Evolutionary conservation across 176 grass and related monocot genomes (phyloP).

Genomic region (Rhynchospora tenuis): DNA sequence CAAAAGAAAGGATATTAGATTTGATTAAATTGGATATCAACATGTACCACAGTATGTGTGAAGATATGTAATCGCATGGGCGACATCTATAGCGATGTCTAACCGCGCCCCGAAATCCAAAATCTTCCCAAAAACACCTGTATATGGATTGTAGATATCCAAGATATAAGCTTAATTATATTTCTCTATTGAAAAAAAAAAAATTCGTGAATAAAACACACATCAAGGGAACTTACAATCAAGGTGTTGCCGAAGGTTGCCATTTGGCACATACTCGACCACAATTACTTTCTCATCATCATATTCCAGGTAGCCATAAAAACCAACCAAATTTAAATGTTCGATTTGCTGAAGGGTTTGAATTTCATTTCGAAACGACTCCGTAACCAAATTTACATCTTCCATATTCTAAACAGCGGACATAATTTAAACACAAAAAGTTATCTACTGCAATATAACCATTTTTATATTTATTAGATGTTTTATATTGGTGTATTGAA

Average conservation of each 20-base stretch:
- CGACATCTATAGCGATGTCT: conserved; percentile 85
- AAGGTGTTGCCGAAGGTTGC: conserved; percentile 92
- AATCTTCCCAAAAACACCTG: conserved; percentile 54
- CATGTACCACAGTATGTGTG: conserved; percentile 83
- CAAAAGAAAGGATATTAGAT: background rate
- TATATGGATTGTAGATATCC: conserved; percentile 19
- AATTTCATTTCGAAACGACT: conserved; percentile 79
- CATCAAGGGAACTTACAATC: conserved; percentile 41
- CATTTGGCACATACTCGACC: conserved; percentile 81
- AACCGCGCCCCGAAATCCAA: conserved; percentile 57
- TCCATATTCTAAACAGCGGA: conserved; percentile 41
- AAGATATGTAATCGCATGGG: conserved; percentile 96
- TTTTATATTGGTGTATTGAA: background rate
- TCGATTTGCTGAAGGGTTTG: conserved; percentile 63
- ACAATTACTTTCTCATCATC: conserved; percentile 77
- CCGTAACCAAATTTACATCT: conserved; percentile 44
- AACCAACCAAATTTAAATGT: conserved; percentile 85
- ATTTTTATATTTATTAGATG: background rate
- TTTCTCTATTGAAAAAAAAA: background rate
- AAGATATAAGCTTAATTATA: background rate
- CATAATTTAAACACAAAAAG: background rate
- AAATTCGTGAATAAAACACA: conserved; percentile 6
- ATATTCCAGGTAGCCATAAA: conserved; percentile 71
- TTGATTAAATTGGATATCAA: background rate
- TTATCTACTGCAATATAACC: background rate